Evolutionary conservation across 2,329 filamentous ascomycete genomes (phyloP), one percentile per base, ranked within the genome.

Genomic region (Thielaviopsis cerberus): DNA sequence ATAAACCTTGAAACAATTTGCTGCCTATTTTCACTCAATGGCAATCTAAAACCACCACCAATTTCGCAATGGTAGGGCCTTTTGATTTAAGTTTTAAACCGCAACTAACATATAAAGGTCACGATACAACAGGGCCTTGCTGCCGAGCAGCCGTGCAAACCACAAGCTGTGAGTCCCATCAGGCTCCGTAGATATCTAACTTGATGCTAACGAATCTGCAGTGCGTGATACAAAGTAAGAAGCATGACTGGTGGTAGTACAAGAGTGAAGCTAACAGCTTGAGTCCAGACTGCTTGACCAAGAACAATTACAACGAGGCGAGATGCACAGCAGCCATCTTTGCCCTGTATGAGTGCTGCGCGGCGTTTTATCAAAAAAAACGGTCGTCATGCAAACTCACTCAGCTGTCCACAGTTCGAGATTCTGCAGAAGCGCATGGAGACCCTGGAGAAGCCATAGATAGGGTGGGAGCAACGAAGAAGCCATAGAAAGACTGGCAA

Each of bases 271-370:
- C 62, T 80, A 80, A 54, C 91, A 82, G 89, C 69, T 73, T 80
- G 92, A 61, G 88, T 97, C 20, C 50, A 94, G 88, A 83, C 64
- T 98, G 92, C 67, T 75, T 98, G 62, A 81, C 80, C 53, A 91
- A 83, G 70, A 90, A 90, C 69, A 82, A 81, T 57, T 97, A 86
- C 73, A 80, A 94, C 61, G 89, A 97, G 71, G 81, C 81, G 51
- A 94, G 83, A 67, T 98, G 92, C 70, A 80, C 85, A 66, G 69
- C 73, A 20, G 75, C 88, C 66, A 79, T 98, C 59, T 83, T 91
- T 68, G 87, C 88, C 2, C 74, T 98, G 24, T 98, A 97, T 70
- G 85, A 92, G 64, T 98, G 92, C 71, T 98, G 92, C 70, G 83
- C 90, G 66, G 78, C 80, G 13, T 95, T 97, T 68, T 97, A 98